Evolutionary conservation across 2,329 filamentous ascomycete genomes (phyloP), one percentile per base, ranked within the genome.

Genomic region (Arthrinium phaeospermum): DNA sequence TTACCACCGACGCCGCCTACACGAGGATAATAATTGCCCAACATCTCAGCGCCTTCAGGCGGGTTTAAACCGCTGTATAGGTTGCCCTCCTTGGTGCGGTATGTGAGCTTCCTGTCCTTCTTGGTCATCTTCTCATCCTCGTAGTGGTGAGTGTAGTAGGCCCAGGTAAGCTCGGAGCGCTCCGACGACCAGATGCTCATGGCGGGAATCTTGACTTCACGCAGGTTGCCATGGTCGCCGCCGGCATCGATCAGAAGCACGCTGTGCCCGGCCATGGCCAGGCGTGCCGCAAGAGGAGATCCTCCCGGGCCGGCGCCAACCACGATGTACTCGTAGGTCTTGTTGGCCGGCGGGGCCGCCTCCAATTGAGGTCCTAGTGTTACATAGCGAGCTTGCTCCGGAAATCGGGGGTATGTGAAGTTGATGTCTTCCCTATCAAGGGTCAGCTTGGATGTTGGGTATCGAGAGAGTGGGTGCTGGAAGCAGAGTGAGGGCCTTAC

Each of bases 161-260:
- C 72, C 72, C 77, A 78, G 72, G 86, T 83, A n/a, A 84, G 82
- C 14, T 79, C 78, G 69, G 85, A 79, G 73, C 88, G 83, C n/a
- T 82, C 80, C 73, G 85, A 86, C 10, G 84, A 83, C 61, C 83
- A 80, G 37, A 83, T 82, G 71, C 84, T 83, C 73, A 86, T 82
- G 3, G 84, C 86, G 27, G 88, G 87, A 4, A 89, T 83, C 27
- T 83, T 81, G 75, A 86, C 82, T 72, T 84, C 82, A 72, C 82
- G 78, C 37, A 78, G 75, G 8, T 57, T 45, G 27, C 82, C 84
- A 72, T 86, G 83, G 75, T 90, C 87, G 73, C 86, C 85, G 67
- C 87, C 88, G n/a, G 87, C 88, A 75, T 90, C 88, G 44, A 90
- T 84, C 3, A 90, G 82, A 37, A 90, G 82, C 19, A 87, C 86